Conservation (phyloP, 176 grass and related monocot species). For the Musa acuminata region DNA sequence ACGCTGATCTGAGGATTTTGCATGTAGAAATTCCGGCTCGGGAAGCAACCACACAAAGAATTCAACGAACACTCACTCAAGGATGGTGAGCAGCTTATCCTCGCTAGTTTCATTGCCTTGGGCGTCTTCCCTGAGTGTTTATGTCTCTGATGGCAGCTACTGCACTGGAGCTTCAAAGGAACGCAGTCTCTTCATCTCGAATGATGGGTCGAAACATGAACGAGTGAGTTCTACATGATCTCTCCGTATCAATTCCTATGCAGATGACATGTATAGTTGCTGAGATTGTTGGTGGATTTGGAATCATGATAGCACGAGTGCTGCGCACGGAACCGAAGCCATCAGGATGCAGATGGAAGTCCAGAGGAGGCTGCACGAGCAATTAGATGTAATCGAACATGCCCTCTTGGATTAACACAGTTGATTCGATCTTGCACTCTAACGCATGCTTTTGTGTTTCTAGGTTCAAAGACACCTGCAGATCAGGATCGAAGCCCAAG, state of each 20-base stretch:
- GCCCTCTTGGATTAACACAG: too few relatives aligned
- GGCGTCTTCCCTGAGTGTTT: too few relatives aligned
- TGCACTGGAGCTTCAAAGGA: constrained; percentile 61
- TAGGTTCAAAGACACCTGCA: constrained; percentile 67
- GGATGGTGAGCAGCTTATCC: constrained; percentile 32
- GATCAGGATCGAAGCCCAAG: constrained; percentile 96
- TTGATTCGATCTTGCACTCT: neutral
- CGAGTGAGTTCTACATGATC: constrained; percentile 41
- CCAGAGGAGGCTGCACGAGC: constrained; percentile 14
- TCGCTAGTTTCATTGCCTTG: neutral
- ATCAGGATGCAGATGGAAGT: constrained; percentile 22
- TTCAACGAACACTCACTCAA: constrained; percentile 76
- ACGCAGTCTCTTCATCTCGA: constrained; percentile 63
- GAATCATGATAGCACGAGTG: neutral
- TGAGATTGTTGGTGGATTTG: neutral
- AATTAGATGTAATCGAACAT: constrained; percentile 1
- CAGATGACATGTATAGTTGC: neutral
- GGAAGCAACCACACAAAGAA: constrained; percentile 95
- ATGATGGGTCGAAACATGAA: constrained; percentile 77
- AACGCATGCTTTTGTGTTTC: neutral
- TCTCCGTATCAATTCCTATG: neutral
- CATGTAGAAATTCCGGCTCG: constrained; percentile 80
- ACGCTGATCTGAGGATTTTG: neutral
- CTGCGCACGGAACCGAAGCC: constrained; percentile 6
- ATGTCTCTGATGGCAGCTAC: constrained; percentile 16